These are phyloP conservation scores for Craspedostauros australis DNA, from an alignment of 108 stramenopile genomes.

Conservation along the genomic window DNA sequence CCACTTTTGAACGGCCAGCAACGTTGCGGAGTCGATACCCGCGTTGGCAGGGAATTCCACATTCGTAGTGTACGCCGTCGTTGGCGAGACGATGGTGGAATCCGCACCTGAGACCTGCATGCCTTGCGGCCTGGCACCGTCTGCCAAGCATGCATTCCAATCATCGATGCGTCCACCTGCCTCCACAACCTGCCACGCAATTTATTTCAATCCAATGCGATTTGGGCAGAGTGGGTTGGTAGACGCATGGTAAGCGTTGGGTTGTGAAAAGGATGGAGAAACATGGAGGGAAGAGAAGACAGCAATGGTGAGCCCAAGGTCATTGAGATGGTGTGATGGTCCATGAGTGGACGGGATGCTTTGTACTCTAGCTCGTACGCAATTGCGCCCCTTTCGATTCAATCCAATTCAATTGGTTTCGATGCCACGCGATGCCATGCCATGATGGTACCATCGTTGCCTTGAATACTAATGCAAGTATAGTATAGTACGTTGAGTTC, in stretches of 20 bases:
- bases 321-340: too few relatives aligned
- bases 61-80: slow-evolving; percentile 57
- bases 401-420: too few relatives aligned
- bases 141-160: slow-evolving; percentile 58
- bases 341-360: too few relatives aligned
- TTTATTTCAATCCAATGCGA: too few relatives aligned
- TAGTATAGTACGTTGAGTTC: too few relatives aligned
- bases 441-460: not conserved
- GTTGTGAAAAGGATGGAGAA: not conserved
- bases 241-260: too few relatives aligned
- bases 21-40: slow-evolving; percentile 44
- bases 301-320: too few relatives aligned
- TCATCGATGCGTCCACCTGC: slow-evolving; percentile 66
- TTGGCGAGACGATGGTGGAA: slow-evolving; percentile 41
- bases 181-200: slow-evolving; percentile 32
- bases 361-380: too few relatives aligned
- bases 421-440: not conserved
- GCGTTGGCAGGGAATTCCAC: slow-evolving; percentile 62
- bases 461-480: not conserved
- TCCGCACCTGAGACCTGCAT: slow-evolving; percentile 67
- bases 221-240: too few relatives aligned
- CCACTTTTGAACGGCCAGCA: slow-evolving; percentile 72
- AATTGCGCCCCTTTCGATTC: too few relatives aligned
- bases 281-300: not conserved
- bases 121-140: slow-evolving; percentile 58